phyloP scores from a whole-genome alignment of 164 flowering plant species.

The Cinnamomum micranthum region DNA sequence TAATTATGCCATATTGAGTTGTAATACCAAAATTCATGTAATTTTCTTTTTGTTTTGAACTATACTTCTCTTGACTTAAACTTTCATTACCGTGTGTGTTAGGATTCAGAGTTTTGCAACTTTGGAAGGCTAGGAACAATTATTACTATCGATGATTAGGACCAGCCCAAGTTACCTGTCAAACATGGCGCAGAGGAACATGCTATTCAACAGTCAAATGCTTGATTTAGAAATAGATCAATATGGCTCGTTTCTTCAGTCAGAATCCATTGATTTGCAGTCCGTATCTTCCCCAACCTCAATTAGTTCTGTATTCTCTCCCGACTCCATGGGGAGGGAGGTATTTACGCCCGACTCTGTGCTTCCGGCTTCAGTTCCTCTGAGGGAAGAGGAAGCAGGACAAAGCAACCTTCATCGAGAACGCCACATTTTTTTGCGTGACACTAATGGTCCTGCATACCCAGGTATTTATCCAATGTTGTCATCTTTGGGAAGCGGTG shows the following conservation, averaged over 20 bases:
- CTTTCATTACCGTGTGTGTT: neutral
- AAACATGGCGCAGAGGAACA: constrained; percentile 59
- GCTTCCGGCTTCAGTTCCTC: neutral
- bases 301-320: neutral
- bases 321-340: neutral
- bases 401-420: constrained; percentile 44
- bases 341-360: neutral
- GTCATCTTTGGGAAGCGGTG: constrained; percentile 38
- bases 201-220: constrained; percentile 40
- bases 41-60: neutral
- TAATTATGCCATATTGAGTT: no score
- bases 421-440: constrained; percentile 37
- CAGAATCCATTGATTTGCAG: neutral
- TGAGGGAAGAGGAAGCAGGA: constrained; percentile 9
- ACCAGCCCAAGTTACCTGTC: neutral
- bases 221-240: constrained; percentile 47
- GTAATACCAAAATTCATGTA: no score
- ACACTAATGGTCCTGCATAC: constrained; percentile 30
- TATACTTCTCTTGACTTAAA: neutral
- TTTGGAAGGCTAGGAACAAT: neutral
- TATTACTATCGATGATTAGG: neutral
- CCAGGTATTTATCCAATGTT: constrained; percentile 36
- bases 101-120: neutral
- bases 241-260: neutral
- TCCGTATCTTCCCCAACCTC: neutral